phyloP scores from a whole-genome alignment of 352 stramenopile genomes.

The Pythium phragmitis region DNA sequence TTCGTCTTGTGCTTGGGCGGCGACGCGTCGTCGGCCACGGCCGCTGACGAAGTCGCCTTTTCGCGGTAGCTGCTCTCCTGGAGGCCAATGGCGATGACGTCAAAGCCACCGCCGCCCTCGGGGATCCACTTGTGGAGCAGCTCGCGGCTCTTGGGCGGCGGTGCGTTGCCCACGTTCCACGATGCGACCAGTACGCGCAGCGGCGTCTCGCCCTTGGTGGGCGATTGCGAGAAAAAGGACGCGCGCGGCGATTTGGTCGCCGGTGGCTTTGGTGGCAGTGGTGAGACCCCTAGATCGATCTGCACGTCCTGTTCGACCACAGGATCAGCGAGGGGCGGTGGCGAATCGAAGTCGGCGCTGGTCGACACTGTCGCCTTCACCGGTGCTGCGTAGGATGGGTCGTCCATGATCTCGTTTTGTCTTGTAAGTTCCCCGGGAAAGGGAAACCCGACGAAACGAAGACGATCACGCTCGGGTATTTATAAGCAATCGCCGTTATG shows the following conservation, averaged over 20 bases:
- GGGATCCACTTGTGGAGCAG: conserved; percentile 73
- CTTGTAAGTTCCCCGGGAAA: no score
- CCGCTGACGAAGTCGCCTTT: conserved; percentile 21
- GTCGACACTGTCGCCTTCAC: neutral
- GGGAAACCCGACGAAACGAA: no score
- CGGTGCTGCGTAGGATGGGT: neutral
- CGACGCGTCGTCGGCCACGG: conserved; percentile 5
- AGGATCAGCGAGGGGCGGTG: conserved; percentile 2
- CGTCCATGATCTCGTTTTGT: neutral
- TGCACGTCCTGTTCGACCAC: conserved; percentile 11
- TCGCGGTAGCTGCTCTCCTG: conserved; percentile 83
- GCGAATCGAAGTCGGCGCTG: neutral
- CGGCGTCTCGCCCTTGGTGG: conserved; percentile 14
- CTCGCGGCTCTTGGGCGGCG: conserved; percentile 58
- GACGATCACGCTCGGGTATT: no score
- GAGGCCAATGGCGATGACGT: conserved; percentile 80
- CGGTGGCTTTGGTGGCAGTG: neutral
- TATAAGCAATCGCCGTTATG: no score
- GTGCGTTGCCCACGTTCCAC: conserved; percentile 88
- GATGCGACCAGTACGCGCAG: conserved; percentile 68
- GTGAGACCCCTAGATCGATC: conserved; percentile 1
- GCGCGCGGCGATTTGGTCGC: conserved; percentile 2
- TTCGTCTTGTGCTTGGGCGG: conserved; percentile 11
- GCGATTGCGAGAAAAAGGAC: conserved; percentile 18
- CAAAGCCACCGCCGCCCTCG: conserved; percentile 68